Percentiles rank a stretch among this genome's conserved stretches.
These are phyloP conservation scores for Camptophora hylomeconis DNA, from an alignment of 2,329 filamentous ascomycete species.

Conservation along the genomic window DNA sequence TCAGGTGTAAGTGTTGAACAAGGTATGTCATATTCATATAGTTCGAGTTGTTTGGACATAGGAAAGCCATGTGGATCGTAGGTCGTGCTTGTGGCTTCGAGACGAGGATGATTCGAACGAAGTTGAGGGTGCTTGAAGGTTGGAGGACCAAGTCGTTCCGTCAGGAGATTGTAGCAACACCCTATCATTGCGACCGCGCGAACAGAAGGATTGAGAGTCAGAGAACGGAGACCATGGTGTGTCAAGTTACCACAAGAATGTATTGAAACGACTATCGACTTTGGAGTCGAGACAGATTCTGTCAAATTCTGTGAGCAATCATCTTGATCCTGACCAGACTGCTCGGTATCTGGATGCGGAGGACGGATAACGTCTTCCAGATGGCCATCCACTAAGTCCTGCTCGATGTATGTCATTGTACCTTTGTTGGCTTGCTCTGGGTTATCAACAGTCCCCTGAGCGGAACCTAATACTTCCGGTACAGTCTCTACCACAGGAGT, in stretches of 20 bases:
- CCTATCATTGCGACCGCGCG: slow-evolving; percentile 89
- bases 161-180: slow-evolving; percentile 95
- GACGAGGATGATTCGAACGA: slow-evolving; percentile 59
- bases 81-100: slow-evolving; percentile 54
- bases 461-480: slow-evolving; percentile 3
- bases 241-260: slow-evolving; percentile 97
- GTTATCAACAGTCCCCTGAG: not conserved
- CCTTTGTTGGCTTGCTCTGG: too few species aligned
- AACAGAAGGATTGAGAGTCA: slow-evolving; percentile 72
- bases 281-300: slow-evolving; percentile 1
- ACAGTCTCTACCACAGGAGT: slow-evolving; percentile 1
- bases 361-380: slow-evolving; percentile 24
- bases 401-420: slow-evolving; percentile 30
- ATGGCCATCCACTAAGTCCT: slow-evolving; percentile 31
- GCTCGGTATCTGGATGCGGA: slow-evolving; percentile 22
- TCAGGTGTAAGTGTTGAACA: too few species aligned
- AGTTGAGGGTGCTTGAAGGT: slow-evolving; percentile 73
- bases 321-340: too few species aligned
- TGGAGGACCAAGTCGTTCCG: slow-evolving; percentile 74
- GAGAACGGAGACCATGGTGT: slow-evolving; percentile 79
- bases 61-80: slow-evolving; percentile 86
- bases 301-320: not conserved
- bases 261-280: slow-evolving; percentile 72
- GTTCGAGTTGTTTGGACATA: slow-evolving; percentile 61
- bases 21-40: slow-evolving; percentile 36